Evolutionary conservation across 1,284 basidiomycete species (phyloP).

Genomic region (Moniliophthora roreri): DNA sequence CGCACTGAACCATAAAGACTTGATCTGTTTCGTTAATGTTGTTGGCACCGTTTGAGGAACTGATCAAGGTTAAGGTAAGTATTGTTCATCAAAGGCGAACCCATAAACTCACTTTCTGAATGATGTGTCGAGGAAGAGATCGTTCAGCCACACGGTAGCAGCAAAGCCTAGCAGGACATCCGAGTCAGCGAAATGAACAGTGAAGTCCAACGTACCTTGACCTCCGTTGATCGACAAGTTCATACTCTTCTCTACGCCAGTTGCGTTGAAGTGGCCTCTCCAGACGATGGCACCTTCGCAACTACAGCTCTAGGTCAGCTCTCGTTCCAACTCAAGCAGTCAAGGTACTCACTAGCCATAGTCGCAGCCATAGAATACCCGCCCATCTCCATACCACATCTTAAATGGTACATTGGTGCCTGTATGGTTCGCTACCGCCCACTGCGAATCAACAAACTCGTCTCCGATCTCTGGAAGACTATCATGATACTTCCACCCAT

Average conservation of each 20-base stretch:
- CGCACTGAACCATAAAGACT: slow-evolving; percentile 49
- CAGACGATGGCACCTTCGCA: slow-evolving; percentile 79
- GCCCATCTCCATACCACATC: slow-evolving; percentile 69
- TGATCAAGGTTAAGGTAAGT: slow-evolving; percentile 49
- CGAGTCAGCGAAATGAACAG: not conserved
- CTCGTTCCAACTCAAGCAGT: not conserved
- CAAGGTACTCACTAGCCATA: slow-evolving; percentile 64
- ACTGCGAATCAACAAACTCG: slow-evolving; percentile 58
- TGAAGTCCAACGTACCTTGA: slow-evolving; percentile 46
- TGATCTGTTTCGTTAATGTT: slow-evolving; percentile 63
- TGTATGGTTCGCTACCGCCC: slow-evolving; percentile 67
- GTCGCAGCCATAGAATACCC: slow-evolving; percentile 68
- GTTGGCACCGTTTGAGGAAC: slow-evolving; percentile 61
- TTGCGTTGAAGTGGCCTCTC: slow-evolving; percentile 75
- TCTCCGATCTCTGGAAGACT: slow-evolving; percentile 66
- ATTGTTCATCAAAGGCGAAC: not conserved
- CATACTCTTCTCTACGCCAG: slow-evolving; percentile 55
- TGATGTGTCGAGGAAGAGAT: slow-evolving; percentile 5
- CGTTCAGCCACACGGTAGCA: slow-evolving; percentile 8
- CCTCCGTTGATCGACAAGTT: slow-evolving; percentile 80
- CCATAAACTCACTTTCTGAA: not conserved
- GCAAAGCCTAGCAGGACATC: slow-evolving; percentile 33
- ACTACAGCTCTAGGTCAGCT: slow-evolving; percentile 33
- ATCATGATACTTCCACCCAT: slow-evolving; percentile 68
- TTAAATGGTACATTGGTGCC: slow-evolving; percentile 69